A percentile compares a stretch with the other conserved stretches of the same genome.
These are phyloP conservation scores for Pseudogymnoascus sp. DNA, from an alignment of 2,329 filamentous ascomycete species.

Conservation along the genomic window DNA sequence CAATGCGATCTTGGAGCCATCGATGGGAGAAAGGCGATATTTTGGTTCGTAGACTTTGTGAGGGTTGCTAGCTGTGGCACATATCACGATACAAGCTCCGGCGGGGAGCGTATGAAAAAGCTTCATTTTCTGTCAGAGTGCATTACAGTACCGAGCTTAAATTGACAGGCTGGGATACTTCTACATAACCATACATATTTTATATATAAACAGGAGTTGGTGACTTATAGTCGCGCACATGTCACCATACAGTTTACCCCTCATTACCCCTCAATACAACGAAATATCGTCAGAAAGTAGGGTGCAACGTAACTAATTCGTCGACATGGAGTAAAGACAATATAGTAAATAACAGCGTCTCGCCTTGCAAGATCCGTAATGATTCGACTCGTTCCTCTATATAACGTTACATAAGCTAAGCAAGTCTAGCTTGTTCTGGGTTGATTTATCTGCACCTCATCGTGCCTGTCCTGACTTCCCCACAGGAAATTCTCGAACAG, in stretches of 20 bases:
- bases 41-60: not conserved
- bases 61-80: not conserved
- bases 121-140: not conserved
- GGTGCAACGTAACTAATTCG: not conserved
- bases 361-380: no score
- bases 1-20: constrained; percentile 21
- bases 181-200: not conserved
- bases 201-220: not conserved
- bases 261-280: not conserved
- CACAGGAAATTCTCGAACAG: no score
- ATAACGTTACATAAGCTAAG: no score
- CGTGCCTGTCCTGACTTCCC: no score
- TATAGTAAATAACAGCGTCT: no score
- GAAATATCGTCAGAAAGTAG: not conserved
- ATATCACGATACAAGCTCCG: not conserved
- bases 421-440: no score
- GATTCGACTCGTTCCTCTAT: no score
- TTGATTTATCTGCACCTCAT: no score
- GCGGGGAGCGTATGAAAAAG: not conserved
- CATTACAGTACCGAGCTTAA: not conserved
- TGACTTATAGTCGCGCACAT: not conserved
- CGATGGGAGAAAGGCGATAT: constrained; percentile 22
- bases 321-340: not conserved
- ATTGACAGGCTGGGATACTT: not conserved
- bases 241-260: not conserved